Conservation (phyloP, 2,329 filamentous ascomycete genomes). For the Talaromyces atroroseus region DNA sequence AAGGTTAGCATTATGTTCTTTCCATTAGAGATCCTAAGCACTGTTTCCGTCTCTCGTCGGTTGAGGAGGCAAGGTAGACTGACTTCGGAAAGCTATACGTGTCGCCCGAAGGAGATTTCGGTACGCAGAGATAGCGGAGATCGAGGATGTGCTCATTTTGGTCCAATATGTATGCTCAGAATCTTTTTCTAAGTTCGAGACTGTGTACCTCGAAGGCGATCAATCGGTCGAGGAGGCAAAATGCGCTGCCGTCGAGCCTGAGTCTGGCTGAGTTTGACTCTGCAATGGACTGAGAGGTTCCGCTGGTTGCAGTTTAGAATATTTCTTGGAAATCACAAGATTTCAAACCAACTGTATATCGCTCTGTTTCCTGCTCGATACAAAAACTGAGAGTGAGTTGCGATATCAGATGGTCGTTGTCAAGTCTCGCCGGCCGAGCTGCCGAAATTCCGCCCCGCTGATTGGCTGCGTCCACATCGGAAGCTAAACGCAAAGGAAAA, state of each 20-base stretch:
- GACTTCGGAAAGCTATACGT: slow-evolving; percentile 77
- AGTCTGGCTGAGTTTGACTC: neutral
- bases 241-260: neutral
- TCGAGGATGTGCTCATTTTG: slow-evolving; percentile 28
- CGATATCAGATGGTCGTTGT: neutral
- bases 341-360: neutral
- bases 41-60: neutral
- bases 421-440: slow-evolving; percentile 1
- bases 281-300: neutral
- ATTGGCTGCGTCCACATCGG: slow-evolving; percentile 25
- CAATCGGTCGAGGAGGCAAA: neutral
- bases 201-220: neutral
- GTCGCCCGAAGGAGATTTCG: slow-evolving; percentile 74
- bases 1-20: neutral
- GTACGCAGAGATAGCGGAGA: slow-evolving; percentile 69
- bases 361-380: neutral
- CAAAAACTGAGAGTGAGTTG: neutral
- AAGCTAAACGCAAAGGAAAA: slow-evolving; percentile 30
- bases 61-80: slow-evolving; percentile 5
- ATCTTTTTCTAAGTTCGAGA: neutral
- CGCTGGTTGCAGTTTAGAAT: neutral
- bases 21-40: neutral
- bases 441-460: slow-evolving; percentile 22
- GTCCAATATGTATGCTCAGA: neutral
- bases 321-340: neutral